Conservation (phyloP, 2,329 filamentous ascomycete genomes). For the Chaetomium olivaceum region DNA sequence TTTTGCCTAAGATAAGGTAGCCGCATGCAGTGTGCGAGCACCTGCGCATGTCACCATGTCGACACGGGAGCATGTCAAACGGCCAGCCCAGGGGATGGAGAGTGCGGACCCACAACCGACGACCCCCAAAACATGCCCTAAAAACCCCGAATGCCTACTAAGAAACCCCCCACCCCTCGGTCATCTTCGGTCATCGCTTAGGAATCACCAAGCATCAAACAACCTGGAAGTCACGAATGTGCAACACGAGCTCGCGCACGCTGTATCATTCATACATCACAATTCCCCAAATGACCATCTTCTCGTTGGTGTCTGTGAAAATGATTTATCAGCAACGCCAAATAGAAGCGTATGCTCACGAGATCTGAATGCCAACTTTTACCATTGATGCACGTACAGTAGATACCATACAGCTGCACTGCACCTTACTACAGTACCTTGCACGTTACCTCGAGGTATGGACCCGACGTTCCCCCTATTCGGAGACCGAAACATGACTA, state of each 20-base stretch:
- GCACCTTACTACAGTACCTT: not conserved
- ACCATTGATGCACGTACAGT: not conserved
- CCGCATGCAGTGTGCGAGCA: slow-evolving; percentile 5
- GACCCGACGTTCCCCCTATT: not conserved
- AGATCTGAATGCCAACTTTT: not conserved
- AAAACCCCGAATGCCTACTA: not conserved
- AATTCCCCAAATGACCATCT: not conserved
- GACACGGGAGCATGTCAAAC: not conserved
- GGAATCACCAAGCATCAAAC: not conserved
- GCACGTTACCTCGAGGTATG: not conserved
- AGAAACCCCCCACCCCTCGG: not conserved
- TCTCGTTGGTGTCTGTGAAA: not conserved
- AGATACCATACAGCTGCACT: too few species aligned
- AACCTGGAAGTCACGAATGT: not conserved
- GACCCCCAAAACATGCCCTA: not conserved
- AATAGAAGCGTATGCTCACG: not conserved
- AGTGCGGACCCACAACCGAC: not conserved
- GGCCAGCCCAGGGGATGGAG: not conserved
- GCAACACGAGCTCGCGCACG: not conserved
- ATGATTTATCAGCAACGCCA: not conserved
- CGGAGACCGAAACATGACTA: not conserved
- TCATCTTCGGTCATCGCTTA: slow-evolving; percentile 3
- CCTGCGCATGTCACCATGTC: too few species aligned
- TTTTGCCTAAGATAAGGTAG: slow-evolving; percentile 5
- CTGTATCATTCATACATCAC: not conserved